Evolutionary conservation across 805 yeast species (phyloP).

Genomic region (Metahyphopichia silvanorum): DNA sequence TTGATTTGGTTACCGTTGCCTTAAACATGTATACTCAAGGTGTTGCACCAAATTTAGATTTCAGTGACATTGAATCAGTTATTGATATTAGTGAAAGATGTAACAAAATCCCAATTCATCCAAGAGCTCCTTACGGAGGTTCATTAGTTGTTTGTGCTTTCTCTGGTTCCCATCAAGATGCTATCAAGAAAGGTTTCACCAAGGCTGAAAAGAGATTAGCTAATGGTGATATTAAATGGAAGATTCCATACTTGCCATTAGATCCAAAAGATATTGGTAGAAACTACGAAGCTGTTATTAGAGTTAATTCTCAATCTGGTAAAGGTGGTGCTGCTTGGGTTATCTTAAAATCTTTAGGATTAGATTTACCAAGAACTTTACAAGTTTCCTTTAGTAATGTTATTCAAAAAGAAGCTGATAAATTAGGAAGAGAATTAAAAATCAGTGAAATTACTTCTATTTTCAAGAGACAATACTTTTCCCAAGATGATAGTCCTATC

Average conservation of each 20-base stretch:
- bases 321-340: conserved; percentile 89
- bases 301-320: conserved; percentile 86
- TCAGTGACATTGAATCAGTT: conserved; percentile 62
- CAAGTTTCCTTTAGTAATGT: conserved; percentile 65
- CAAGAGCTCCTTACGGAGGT: conserved; percentile 81
- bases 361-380: conserved; percentile 69
- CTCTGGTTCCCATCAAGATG: conserved; percentile 72
- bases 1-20: conserved; percentile 72
- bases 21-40: conserved; percentile 79
- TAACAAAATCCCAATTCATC: conserved; percentile 70
- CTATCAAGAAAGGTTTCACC: conserved; percentile 63
- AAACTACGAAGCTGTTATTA: conserved; percentile 76
- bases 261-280: conserved; percentile 82
- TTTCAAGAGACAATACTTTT: conserved; percentile 55
- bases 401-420: conserved; percentile 65
- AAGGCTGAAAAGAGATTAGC: conserved; percentile 45
- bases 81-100: conserved; percentile 72
- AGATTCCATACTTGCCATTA: conserved; percentile 72
- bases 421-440: conserved; percentile 65
- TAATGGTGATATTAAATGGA: conserved; percentile 45
- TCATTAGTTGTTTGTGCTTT: conserved; percentile 77
- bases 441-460: conserved; percentile 59
- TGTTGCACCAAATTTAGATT: conserved; percentile 66
- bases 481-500: conserved; percentile 20
- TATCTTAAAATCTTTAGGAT: conserved; percentile 62